Conservation (phyloP, 257 asterid species). For the Solanum boliviense region DNA sequence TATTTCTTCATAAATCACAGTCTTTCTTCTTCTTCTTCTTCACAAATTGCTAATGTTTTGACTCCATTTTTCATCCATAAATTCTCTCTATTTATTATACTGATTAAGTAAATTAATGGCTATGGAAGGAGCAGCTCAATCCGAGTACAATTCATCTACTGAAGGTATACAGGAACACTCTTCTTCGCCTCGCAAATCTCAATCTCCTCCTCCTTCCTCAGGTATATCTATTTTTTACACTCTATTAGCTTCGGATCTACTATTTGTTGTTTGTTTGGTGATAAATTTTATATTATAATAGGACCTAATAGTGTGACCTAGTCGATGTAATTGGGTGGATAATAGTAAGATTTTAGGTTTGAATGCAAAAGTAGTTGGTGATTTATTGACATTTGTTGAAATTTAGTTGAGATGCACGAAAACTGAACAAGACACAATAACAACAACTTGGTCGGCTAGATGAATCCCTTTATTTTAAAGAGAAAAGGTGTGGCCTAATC, state of each 20-base stretch:
- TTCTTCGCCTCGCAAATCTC: not conserved
- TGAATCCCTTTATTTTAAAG: not conserved
- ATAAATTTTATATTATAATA: not conserved
- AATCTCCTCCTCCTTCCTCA: not conserved
- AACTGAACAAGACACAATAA: not conserved
- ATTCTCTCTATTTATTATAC: not conserved
- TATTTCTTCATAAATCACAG: not conserved
- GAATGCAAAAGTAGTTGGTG: not conserved
- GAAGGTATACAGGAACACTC: not conserved
- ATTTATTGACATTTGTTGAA: not conserved
- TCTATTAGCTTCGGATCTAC: not conserved
- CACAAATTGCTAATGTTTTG: not conserved
- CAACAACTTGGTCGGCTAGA: not conserved
- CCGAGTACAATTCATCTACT: not conserved
- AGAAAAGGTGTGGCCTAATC: not conserved
- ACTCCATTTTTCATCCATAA: not conserved
- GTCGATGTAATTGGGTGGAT: not conserved
- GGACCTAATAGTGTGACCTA: not conserved
- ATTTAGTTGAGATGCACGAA: not conserved
- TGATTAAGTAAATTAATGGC: not conserved
- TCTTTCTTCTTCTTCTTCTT: not conserved
- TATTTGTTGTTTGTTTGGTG: not conserved
- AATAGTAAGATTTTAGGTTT: not conserved
- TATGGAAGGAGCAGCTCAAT: not conserved
- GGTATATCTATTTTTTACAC: not conserved